Conservation (phyloP, 1,139 yeast genomes). For the Suhomyces wounanorum region DNA sequence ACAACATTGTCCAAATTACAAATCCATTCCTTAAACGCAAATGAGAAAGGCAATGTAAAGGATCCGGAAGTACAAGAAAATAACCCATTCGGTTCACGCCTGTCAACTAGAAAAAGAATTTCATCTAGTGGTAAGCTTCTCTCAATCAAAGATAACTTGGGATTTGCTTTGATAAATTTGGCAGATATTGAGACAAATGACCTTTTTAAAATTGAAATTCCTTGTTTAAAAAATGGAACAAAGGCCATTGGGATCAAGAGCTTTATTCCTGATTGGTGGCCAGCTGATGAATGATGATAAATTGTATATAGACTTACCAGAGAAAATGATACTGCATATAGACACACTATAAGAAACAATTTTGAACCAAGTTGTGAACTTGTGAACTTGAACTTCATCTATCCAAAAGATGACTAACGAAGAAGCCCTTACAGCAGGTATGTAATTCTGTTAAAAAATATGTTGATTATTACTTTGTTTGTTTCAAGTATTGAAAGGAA, state of each 20-base stretch:
- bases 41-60: constrained; percentile 13
- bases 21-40: constrained; percentile 22
- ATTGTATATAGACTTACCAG: background rate
- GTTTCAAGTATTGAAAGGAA: background rate
- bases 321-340: background rate
- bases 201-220: constrained; percentile 34
- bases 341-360: background rate
- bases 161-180: constrained; percentile 61
- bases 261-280: constrained; percentile 70
- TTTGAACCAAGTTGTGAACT: background rate
- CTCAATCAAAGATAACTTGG: constrained; percentile 58
- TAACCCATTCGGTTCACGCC: constrained; percentile 25
- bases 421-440: constrained; percentile 17
- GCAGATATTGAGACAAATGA: constrained; percentile 38
- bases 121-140: constrained; percentile 62
- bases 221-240: constrained; percentile 23
- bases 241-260: constrained; percentile 45
- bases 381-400: background rate
- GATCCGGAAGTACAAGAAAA: constrained; percentile 24
- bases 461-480: too few species aligned
- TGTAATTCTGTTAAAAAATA: too few species aligned
- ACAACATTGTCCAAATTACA: constrained; percentile 25
- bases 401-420: constrained; percentile 9
- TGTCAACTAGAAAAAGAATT: constrained; percentile 34
- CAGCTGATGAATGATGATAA: constrained; percentile 28